Conservation (phyloP, 2,329 filamentous ascomycete species). For the Hypoxylon sp. region DNA sequence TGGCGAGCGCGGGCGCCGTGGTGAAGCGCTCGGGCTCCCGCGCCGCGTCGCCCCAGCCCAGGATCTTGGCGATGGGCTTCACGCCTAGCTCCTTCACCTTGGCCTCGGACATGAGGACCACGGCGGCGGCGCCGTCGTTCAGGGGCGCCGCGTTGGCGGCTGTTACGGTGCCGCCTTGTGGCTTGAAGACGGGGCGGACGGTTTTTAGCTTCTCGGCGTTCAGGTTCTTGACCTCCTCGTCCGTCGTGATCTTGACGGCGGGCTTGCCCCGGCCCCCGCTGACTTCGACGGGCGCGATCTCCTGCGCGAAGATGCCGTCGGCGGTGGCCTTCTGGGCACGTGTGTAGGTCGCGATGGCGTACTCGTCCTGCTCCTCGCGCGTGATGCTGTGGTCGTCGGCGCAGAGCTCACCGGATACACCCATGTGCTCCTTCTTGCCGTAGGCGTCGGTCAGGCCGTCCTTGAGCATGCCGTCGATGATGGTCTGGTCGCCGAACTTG, state of each 20-base stretch:
- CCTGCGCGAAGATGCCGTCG: constrained; percentile 82
- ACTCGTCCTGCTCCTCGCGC: constrained; percentile 91
- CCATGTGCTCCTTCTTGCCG: constrained; percentile 94
- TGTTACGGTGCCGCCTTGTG: constrained; percentile 89
- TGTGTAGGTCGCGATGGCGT: constrained; percentile 90
- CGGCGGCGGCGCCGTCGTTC: constrained; percentile 92
- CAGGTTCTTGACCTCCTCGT: constrained; percentile 97
- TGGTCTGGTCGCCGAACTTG: constrained; percentile 92
- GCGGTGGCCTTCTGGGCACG: constrained; percentile 83
- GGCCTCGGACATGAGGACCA: constrained; percentile 93
- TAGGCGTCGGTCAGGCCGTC: constrained; percentile 96
- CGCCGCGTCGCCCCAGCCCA: constrained; percentile 96
- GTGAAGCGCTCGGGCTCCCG: constrained; percentile 96
- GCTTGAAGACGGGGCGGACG: constrained; percentile 87
- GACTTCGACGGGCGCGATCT: constrained; percentile 93
- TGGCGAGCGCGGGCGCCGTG: constrained; percentile 90
- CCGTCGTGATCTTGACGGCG: constrained; percentile 80
- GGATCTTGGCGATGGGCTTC: constrained; percentile 95
- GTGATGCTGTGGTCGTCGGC: constrained; percentile 84
- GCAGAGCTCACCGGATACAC: constrained; percentile 92
- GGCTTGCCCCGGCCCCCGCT: constrained; percentile 93
- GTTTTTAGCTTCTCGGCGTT: constrained; percentile 85
- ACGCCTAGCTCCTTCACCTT: constrained; percentile 93
- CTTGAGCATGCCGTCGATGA: constrained; percentile 93
- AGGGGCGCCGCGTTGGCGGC: constrained; percentile 96